Evolutionary conservation across 306 rosid species (phyloP).

Genomic region (Cucumis cinereus): DNA sequence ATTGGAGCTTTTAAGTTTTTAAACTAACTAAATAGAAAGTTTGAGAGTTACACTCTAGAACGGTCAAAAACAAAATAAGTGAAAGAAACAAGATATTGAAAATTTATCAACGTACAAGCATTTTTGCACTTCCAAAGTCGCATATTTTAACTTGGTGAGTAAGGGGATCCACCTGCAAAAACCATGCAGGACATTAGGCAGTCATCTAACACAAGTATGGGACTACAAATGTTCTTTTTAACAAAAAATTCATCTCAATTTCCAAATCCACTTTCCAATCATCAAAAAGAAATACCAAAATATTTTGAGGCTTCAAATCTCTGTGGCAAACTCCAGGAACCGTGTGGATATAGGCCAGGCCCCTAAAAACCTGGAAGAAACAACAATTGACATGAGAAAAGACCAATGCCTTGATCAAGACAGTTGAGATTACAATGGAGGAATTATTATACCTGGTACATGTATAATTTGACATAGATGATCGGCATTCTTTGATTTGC

Average conservation of each 20-base stretch:
- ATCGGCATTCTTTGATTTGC: constrained; percentile 85
- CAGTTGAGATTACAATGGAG: constrained; percentile 4
- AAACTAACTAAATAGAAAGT: not conserved
- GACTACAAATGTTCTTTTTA: not conserved
- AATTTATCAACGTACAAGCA: constrained; percentile 51
- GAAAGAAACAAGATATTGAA: constrained; percentile 7
- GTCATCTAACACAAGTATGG: not conserved
- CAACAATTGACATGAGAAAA: constrained; percentile 8
- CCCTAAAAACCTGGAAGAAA: constrained; percentile 70
- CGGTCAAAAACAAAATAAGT: not conserved
- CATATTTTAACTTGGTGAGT: constrained; percentile 94
- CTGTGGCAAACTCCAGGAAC: constrained; percentile 93
- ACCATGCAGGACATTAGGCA: constrained; percentile 16
- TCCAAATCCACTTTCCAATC: not conserved
- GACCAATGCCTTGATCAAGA: not conserved
- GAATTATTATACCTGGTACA: constrained; percentile 59
- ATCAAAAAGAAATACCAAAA: constrained; percentile 47
- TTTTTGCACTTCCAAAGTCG: constrained; percentile 95
- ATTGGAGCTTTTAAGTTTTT: not conserved
- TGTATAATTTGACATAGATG: constrained; percentile 74
- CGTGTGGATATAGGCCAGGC: constrained; percentile 77
- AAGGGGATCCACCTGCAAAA: constrained; percentile 81
- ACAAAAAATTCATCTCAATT: not conserved
- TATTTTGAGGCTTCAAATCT: constrained; percentile 92
- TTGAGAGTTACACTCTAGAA: not conserved